Base-by-base conservation (phyloP, 805 yeast genomes). In the Sugiyamaella valdiviana region DNA sequence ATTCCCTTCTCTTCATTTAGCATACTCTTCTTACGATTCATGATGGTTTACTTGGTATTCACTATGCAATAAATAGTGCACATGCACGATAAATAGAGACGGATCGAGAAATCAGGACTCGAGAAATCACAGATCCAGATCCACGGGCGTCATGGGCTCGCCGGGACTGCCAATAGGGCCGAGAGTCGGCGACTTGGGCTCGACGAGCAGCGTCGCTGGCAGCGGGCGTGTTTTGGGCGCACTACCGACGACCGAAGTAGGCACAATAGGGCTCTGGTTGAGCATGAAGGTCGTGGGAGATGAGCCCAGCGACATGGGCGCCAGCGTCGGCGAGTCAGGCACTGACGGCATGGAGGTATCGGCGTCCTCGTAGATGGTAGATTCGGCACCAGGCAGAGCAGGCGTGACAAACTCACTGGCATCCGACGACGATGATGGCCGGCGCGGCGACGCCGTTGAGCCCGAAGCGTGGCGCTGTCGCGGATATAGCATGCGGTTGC, bases 131-230 rank as follows among this genome's bases (percentile, higher is more conserved):
- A 17, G 45, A 16, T 51, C 54, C 20, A 53, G 46, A 7, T 39
- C 49, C 48, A 53, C 51, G 4, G 56, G 56, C 6, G 56, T 53
- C 52, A 53, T 51, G 24, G 56, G 52, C 43, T 52, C 48, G 6
- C 48, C 57, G 4, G 56, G 56, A 14, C 53, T 53, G 22, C 44
- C 50, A 4, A 53, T 55, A 1, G 57, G 57, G 21, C n/a, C 35
- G 48, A 53, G 44, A 21, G 32, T 32, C 9, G 57, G 57, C 17
- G 53, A 49, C 10, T 36, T 41, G 5, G 54, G 53, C 23, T 32
- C 44, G 16, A 32, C 15, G 19, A 12, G n/a, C 19, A 40, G 44
- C 14, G 36, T 16, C 5, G 20, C 29, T 16, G 23, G 26, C 42
- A 38, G 43, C 12, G 41, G 43, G 6, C 37, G 41, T 29, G 16